These are phyloP conservation scores for Rhododendron ferrugineum DNA, from an alignment of 148 eudicot genomes.

Conservation along the genomic window DNA sequence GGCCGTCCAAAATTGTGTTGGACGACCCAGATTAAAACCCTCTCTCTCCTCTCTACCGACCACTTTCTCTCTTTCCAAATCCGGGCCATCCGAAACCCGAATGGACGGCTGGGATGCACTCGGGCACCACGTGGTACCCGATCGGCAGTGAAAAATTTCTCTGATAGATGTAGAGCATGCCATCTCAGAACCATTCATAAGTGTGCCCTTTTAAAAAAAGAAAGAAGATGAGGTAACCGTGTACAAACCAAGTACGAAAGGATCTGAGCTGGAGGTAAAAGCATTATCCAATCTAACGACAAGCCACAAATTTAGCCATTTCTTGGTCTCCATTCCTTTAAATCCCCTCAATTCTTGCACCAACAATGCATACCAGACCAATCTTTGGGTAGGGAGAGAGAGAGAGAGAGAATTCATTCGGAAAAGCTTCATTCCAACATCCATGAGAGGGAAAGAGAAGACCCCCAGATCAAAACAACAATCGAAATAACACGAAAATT, in stretches of 20 bases:
- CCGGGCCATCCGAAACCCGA: no score
- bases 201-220: not conserved
- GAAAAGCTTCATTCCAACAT: not conserved
- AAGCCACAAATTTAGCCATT: slow-evolving; percentile 2
- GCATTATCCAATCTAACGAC: not conserved
- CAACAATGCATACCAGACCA: not conserved
- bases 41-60: no score
- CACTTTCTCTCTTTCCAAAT: no score
- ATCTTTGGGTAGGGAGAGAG: not conserved
- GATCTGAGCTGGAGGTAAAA: not conserved
- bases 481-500: not conserved
- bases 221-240: not conserved
- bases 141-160: no score
- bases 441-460: slow-evolving; percentile 6
- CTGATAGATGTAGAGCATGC: not conserved
- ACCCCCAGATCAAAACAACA: not conserved
- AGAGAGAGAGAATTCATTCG: not conserved
- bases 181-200: not conserved
- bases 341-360: not conserved
- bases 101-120: no score
- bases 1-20: no score
- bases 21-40: no score
- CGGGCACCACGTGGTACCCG: no score
- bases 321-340: not conserved
- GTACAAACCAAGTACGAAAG: not conserved